A percentile compares a stretch with the other conserved stretches of the same genome.
Evolutionary conservation across 148 eudicot genomes (phyloP).

Genomic region (Camellia lanceoleosa): DNA sequence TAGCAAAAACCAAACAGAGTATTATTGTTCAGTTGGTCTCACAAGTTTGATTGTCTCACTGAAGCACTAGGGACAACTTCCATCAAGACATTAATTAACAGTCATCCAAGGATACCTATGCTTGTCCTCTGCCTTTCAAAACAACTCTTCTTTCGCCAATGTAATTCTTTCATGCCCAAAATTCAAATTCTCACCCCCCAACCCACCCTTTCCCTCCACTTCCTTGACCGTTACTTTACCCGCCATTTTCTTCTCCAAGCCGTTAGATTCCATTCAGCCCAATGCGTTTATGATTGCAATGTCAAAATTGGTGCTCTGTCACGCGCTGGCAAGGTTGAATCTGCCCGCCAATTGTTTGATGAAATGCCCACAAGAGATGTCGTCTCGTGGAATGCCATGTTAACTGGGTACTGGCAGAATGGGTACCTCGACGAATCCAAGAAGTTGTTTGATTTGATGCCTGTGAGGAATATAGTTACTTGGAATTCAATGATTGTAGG

Average conservation of each 20-base stretch:
- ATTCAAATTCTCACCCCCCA: not conserved
- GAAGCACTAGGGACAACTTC: too few species aligned
- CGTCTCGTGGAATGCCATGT: constrained; percentile 32
- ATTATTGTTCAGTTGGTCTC: too few species aligned
- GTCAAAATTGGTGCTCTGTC: constrained; percentile 25
- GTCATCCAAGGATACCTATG: not conserved
- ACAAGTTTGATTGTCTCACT: too few species aligned
- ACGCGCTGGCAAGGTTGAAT: constrained; percentile 22
- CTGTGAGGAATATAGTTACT: constrained; percentile 28
- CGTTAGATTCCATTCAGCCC: constrained; percentile 15
- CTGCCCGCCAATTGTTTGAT: constrained; percentile 42
- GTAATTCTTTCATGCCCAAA: not conserved
- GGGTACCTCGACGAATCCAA: constrained; percentile 26
- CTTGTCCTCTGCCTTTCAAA: not conserved
- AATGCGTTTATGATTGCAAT: constrained; percentile 24
- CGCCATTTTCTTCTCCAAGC: constrained; percentile 3
- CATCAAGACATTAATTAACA: too few species aligned
- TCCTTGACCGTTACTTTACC: not conserved
- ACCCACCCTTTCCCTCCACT: not conserved
- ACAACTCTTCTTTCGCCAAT: not conserved
- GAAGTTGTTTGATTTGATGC: constrained; percentile 29
- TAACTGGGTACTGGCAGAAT: constrained; percentile 44
- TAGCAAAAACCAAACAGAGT: too few species aligned
- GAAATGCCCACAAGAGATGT: constrained; percentile 29
- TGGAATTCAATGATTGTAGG: constrained; percentile 39